These are phyloP conservation scores for Oryza rufipogon DNA, from an alignment of 176 grass and related monocot species.

Conservation along the genomic window DNA sequence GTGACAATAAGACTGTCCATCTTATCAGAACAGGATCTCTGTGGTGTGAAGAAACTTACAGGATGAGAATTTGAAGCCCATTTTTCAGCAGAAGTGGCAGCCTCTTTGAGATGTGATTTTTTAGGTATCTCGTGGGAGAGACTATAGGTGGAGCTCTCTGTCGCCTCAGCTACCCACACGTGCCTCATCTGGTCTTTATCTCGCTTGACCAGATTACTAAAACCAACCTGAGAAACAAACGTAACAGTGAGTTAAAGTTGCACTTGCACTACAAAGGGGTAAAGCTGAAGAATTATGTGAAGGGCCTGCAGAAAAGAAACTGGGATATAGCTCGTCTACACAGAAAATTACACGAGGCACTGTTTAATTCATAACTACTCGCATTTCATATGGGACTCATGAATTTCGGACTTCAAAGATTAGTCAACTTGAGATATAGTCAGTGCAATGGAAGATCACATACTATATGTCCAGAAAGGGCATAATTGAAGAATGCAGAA, in stretches of 20 bases:
- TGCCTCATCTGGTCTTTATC: conserved; percentile 75
- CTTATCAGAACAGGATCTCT: conserved; percentile 30
- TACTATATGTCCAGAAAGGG: conserved; percentile 74
- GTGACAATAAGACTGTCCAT: neutral
- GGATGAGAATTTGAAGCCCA: conserved; percentile 70
- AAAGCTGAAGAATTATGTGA: conserved; percentile 29
- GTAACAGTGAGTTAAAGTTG: conserved; percentile 36
- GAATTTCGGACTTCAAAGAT: conserved; percentile 14
- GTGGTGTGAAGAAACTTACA: conserved; percentile 54
- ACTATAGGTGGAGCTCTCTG: conserved; percentile 61
- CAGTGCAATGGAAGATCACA: conserved; percentile 31
- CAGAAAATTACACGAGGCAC: neutral
- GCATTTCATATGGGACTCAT: neutral
- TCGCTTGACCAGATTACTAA: conserved; percentile 81
- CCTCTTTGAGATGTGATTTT: conserved; percentile 78
- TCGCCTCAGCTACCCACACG: conserved; percentile 90
- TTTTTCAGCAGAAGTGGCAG: conserved; percentile 54
- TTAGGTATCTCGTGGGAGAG: conserved; percentile 61
- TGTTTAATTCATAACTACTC: neutral
- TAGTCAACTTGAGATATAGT: conserved; percentile 25
- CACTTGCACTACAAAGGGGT: conserved; percentile 32
- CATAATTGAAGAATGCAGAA: conserved; percentile 60
- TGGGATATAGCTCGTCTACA: conserved; percentile 6
- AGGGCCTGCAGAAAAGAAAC: conserved; percentile 3
- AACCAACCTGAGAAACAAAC: conserved; percentile 73